phyloP scores from a whole-genome alignment of 495 filamentous ascomycete species.

The Massariosphaeria phaeospora region DNA sequence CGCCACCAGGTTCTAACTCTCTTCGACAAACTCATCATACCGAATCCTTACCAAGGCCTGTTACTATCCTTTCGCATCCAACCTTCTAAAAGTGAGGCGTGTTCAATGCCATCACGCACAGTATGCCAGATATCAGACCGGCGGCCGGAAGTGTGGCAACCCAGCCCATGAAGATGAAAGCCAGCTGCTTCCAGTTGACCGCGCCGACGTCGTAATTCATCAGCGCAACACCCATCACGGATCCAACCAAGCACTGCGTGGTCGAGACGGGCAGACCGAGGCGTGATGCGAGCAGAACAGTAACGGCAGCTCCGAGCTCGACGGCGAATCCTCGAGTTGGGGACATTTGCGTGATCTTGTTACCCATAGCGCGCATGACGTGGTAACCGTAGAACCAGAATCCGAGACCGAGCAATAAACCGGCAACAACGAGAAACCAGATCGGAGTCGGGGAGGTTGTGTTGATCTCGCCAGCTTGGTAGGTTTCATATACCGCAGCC shows the following conservation, averaged over 20 bases:
- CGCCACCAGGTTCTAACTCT: no score
- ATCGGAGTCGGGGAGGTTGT: slow-evolving; percentile 53
- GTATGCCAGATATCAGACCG: slow-evolving; percentile 52
- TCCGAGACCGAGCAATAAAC: slow-evolving; percentile 53
- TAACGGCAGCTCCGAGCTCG: slow-evolving; percentile 65
- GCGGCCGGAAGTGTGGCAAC: slow-evolving; percentile 55
- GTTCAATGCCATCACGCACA: slow-evolving; percentile 57
- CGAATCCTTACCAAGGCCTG: no score
- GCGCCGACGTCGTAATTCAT: slow-evolving; percentile 54
- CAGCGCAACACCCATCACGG: slow-evolving; percentile 59
- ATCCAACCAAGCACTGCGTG: slow-evolving; percentile 59
- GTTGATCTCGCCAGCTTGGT: slow-evolving; percentile 41
- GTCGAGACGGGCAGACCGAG: slow-evolving; percentile 56
- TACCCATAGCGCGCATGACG: slow-evolving; percentile 65
- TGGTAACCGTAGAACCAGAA: slow-evolving; percentile 70
- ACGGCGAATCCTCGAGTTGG: slow-evolving; percentile 64
- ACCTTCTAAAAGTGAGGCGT: slow-evolving; percentile 16
- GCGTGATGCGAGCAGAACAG: slow-evolving; percentile 60
- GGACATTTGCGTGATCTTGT: slow-evolving; percentile 63
- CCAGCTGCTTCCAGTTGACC: slow-evolving; percentile 59
- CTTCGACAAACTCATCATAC: no score
- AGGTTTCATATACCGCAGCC: slow-evolving; percentile 31
- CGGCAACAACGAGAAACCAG: slow-evolving; percentile 63
- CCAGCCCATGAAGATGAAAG: slow-evolving; percentile 55
- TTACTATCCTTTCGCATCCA: no score